Conservation (phyloP, 495 filamentous ascomycete genomes). For the Chaetomidium leptoderma region DNA sequence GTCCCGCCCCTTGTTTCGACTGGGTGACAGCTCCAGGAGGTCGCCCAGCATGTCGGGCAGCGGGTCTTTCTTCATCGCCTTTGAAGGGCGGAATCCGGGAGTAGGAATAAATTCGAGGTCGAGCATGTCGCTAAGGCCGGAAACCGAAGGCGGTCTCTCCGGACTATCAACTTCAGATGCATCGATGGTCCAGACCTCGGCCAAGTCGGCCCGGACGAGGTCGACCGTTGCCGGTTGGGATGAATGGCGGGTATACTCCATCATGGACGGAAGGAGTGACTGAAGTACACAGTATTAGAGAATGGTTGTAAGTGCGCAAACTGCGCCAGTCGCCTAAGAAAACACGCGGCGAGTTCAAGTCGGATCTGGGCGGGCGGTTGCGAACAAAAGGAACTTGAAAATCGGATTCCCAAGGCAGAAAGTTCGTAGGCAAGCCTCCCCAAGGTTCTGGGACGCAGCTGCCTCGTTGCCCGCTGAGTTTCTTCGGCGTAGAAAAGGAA, state of each 20-base stretch:
- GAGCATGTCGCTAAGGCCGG: slow-evolving; percentile 3
- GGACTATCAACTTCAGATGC: background rate
- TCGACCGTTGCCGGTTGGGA: slow-evolving; percentile 14
- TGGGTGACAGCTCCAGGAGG: slow-evolving; percentile 5
- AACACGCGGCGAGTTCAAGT: too few relatives aligned
- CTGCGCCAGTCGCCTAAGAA: too few relatives aligned
- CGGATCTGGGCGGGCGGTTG: too few relatives aligned
- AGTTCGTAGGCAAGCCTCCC: too few relatives aligned
- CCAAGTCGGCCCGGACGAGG: slow-evolving; percentile 16
- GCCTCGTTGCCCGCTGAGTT: too few relatives aligned
- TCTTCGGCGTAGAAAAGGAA: too few relatives aligned
- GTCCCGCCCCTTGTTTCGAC: background rate
- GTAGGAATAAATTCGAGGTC: slow-evolving; percentile 8
- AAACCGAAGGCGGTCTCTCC: background rate
- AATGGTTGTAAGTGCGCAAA: too few relatives aligned
- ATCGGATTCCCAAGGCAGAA: too few relatives aligned
- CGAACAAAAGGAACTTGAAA: too few relatives aligned
- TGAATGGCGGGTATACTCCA: slow-evolving; percentile 6
- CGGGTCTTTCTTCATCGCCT: slow-evolving; percentile 4
- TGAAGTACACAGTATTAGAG: too few relatives aligned
- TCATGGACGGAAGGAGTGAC: background rate
- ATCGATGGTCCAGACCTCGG: slow-evolving; percentile 4
- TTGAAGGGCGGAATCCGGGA: background rate
- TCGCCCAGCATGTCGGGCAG: slow-evolving; percentile 8
- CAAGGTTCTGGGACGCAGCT: too few relatives aligned